Base-by-base conservation (phyloP, 805 yeast genomes). In the Danielia reshetovae region DNA sequence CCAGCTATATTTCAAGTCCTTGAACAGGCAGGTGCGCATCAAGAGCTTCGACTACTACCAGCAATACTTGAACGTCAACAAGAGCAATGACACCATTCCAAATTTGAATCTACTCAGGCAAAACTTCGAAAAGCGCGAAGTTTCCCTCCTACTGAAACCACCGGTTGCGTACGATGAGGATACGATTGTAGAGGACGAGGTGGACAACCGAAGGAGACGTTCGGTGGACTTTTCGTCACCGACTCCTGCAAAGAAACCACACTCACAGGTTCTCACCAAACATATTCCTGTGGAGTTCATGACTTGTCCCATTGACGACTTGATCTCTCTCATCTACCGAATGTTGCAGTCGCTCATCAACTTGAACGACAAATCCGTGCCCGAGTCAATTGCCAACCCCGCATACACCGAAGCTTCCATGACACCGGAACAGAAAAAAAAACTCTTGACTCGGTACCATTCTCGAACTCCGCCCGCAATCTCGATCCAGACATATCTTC, bases 381-480 rank as follows among this genome's bases (percentile, higher is more conserved):
- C 70, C 1, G 42, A 33, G 9, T 48, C 61, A 4, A 52, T 65
- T 3, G 50, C 61, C 3, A 44, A 52, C 25, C 65, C 65, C 2
- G 31, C 46, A 8, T 39, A 48, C 4, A 29, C 43, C 3, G 35
- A 48, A 6, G 22, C 49, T 13, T 19, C 43, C 49, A 18, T 48
- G 51, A 16, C 65, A 51, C 40, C 42, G 12, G 48, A 43, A 6
- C 43, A 44, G 19, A 39, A 28, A 16, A 50, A 46, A 33, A 42
- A 51, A 45, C 34, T 50, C 25, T 69, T 93, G 34, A 90, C 98
- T 1, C 67, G 97, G 45, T 90, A 90, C 57, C 98, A 90, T 57
- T 88, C 97, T 4, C 72, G 97, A 42, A 80, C 90, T 0, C 95
- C 97, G 3, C 97, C 98, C 0, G 75, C 74, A 12, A 90, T 90